Base-by-base conservation (phyloP, 345 rosid species). In the Citrus medica region DNA sequence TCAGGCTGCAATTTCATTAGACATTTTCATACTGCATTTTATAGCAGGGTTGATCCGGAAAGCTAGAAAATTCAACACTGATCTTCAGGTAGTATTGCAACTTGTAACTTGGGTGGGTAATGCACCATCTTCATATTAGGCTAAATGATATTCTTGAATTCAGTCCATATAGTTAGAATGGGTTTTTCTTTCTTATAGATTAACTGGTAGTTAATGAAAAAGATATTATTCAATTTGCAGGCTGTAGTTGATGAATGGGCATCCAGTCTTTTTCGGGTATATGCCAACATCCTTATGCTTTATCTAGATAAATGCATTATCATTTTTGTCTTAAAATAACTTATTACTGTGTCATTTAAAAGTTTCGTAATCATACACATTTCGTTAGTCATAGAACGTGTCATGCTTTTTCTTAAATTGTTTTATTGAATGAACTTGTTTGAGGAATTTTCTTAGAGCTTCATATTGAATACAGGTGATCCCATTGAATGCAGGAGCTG, bases 401-500 rank as follows among this genome's bases (percentile, higher is more conserved):
- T 71, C 82, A 78, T 2, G 53, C 32, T 35, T 58, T 27, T 58
- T 71, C 48, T 55, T 32, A 24, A 76, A 71, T 16, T 73, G 63
- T 21, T 73, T 42, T 51, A 46, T 67, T 78, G 19, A 65, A 68
- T 73, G 70, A 62, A 33, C 83, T 81, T 83, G 46, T 73, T 78
- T 82, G 82, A 81, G 84, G 89, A 89, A 86, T 88, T 84, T 84
- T 86, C 98, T 93, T 95, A 92, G 93, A 86, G 86, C 89, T 95
- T 92, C 85, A 85, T 88, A 95, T 92, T 93, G 99, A 95, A 91
- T 91, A 93, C 98, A 93, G 97, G 98, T 89, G 87, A 91, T 95
- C 98, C 87, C 89, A 87, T 95, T 95, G 93, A 92, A 93, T 95
- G 98, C 98, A 95, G 99, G 98, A 95, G 99, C 89, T 95, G 94